Base-by-base conservation (phyloP, 2,329 filamentous ascomycete genomes). In the Madurella mycetomatis region DNA sequence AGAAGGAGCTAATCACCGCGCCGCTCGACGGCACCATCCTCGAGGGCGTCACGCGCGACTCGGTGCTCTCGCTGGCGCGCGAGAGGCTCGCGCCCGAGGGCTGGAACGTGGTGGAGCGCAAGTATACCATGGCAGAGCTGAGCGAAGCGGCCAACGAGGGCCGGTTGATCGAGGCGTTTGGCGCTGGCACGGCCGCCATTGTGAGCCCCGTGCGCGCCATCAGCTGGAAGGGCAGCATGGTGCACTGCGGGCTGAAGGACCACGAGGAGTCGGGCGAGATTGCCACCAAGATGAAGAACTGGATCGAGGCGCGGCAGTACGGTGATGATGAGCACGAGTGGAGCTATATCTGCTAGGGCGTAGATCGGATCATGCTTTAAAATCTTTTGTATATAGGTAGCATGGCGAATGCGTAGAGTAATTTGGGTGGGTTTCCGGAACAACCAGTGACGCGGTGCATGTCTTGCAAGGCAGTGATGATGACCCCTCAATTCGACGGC, bases 1-100 rank as follows among this genome's bases (percentile, higher is more conserved):
- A 92, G 75, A 92, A 92, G 68, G 92, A 96, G 77, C 82, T 99
- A 50, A 72, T 96, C 65, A 99, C 94, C n/a, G 90, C 92, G 39
- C 94, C 94, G 19, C 81, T 99, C 13, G 94, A 99, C 70, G 94
- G 94, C 48, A 99, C 92, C 31, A 99, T 99, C 62, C 81, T 99
- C 44, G 90, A 95, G 73, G 94, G 94, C 65, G 91, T 99, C 7
- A 96, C 92, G 11, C 81, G 94, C 62, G 92, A 99, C 74, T 95
- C 89, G 2, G 85, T 99, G 47, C 80, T 99, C n/a, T 74, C 77
- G 5, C 84, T 99, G 41, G 94, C 94, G 37, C 81, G 87, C 40
- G 91, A 99, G 77, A 83, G 86, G 65, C 80, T 99, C 31, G 83
- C 71, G 18, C 89, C 90, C 15, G 81, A 96, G 72, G 94, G 94